A percentile compares a stretch with the other conserved stretches of the same genome.
Conservation (phyloP, 371 early-diverging fungal genomes). For the Mortierella sp. region DNA sequence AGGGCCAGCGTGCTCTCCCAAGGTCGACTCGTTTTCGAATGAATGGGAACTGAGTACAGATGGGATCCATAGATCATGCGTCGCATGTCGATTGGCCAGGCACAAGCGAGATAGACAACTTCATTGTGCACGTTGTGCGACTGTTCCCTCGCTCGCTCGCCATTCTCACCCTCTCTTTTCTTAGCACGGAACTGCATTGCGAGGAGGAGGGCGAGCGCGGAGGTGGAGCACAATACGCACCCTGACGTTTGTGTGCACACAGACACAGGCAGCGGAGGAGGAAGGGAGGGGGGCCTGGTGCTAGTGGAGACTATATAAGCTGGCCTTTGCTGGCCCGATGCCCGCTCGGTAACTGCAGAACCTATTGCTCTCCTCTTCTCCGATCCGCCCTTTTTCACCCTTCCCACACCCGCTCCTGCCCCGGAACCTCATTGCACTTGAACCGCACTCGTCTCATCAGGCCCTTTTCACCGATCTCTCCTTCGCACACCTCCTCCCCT, state of each 20-base stretch:
- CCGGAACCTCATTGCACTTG: not conserved
- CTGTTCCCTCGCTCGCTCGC: not conserved
- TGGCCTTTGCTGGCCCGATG: no score
- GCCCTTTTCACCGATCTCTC: not conserved
- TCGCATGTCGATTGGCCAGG: not conserved
- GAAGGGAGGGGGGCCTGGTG: no score
- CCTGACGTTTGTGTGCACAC: no score
- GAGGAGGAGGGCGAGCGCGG: no score
- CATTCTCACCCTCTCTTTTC: not conserved
- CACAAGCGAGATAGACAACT: not conserved
- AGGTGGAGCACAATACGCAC: no score
- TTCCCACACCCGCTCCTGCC: not conserved
- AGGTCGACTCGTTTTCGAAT: slow-evolving; percentile 32
- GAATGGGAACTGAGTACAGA: slow-evolving; percentile 23
- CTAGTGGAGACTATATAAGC: no score
- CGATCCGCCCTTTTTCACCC: no score
- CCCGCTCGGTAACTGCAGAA: no score
- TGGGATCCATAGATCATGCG: not conserved
- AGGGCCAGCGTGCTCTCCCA: slow-evolving; percentile 10
- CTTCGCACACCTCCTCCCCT: not conserved
- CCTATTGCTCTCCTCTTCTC: slow-evolving; percentile 1
- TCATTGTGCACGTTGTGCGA: not conserved
- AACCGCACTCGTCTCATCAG: not conserved
- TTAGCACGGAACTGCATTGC: not conserved
- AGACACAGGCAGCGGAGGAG: no score